Conservation (phyloP, 441 rosid species). For the Erodium moschatum region DNA sequence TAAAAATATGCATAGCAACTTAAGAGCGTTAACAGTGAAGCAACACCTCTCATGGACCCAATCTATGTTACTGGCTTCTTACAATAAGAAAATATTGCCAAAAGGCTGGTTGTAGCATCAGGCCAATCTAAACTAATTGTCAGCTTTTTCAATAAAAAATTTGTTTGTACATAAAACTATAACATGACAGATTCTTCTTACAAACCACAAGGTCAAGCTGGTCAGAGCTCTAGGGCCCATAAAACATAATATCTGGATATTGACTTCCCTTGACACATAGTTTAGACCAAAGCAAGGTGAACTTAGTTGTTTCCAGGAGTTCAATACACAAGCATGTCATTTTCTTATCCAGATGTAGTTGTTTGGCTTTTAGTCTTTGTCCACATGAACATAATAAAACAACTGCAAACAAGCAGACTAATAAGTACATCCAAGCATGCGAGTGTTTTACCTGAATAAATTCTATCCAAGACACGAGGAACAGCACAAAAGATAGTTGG, state of each 20-base stretch:
- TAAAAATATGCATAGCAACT: conserved; percentile 26
- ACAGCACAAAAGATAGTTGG: conserved; percentile 87
- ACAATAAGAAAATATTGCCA: background rate
- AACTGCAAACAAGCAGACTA: conserved; percentile 2
- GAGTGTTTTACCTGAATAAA: conserved; percentile 51
- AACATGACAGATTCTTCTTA: background rate
- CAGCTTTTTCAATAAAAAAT: background rate
- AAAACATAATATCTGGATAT: background rate
- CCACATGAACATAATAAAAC: background rate
- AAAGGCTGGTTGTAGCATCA: background rate
- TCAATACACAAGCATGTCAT: background rate
- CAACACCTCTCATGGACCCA: no score
- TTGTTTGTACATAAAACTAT: background rate
- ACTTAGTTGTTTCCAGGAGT: background rate
- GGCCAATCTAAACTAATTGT: background rate
- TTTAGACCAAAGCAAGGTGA: background rate
- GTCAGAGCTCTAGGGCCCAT: conserved; percentile 4
- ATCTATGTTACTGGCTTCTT: no score
- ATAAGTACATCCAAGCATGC: background rate
- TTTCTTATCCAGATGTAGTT: background rate
- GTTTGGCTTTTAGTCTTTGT: background rate
- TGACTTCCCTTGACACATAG: background rate
- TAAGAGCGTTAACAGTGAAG: background rate
- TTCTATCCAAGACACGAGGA: conserved; percentile 90
- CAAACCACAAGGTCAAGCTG: no score